A percentile compares a stretch with the other conserved stretches of the same genome.
Evolutionary conservation across 495 filamentous ascomycete genomes (phyloP).

Genomic region (Talaromyces thailandensis): DNA sequence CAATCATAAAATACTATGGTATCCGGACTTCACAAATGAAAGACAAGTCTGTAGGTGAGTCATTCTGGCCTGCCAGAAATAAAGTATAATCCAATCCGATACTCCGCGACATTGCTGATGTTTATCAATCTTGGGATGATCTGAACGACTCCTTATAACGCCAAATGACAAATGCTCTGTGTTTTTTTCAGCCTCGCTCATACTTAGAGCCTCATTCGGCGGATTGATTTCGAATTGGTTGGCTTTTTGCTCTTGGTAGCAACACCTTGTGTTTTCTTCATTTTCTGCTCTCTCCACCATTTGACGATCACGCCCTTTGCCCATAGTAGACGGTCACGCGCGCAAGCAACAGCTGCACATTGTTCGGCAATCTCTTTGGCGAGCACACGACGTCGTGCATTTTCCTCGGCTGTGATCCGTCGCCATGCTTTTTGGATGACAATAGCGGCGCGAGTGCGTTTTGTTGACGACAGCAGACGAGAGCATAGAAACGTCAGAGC

Average conservation of each 20-base stretch:
- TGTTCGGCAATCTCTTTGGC: slow-evolving; percentile 35
- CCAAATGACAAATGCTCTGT: not conserved
- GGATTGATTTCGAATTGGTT: not conserved
- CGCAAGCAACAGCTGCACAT: slow-evolving; percentile 36
- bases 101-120: not conserved
- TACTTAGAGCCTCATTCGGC: not conserved
- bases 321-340: slow-evolving; percentile 30
- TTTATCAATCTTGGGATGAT: not conserved
- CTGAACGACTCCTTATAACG: not conserved
- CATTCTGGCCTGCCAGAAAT: not conserved
- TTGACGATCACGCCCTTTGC: slow-evolving; percentile 43
- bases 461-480: slow-evolving; percentile 45
- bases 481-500: slow-evolving; percentile 55
- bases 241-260: not conserved
- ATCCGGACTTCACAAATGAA: no score
- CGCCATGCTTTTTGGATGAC: slow-evolving; percentile 38
- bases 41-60: not conserved
- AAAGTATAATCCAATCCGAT: not conserved
- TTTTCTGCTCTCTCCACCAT: slow-evolving; percentile 27
- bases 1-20: not conserved
- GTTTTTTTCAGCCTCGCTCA: not conserved
- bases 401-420: slow-evolving; percentile 16
- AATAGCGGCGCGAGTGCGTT: slow-evolving; percentile 32
- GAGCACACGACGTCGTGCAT: slow-evolving; percentile 24
- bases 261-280: not conserved